Evolutionary conservation across 441 rosid genomes (phyloP).

Genomic region (Arabidopsis hybrid): DNA sequence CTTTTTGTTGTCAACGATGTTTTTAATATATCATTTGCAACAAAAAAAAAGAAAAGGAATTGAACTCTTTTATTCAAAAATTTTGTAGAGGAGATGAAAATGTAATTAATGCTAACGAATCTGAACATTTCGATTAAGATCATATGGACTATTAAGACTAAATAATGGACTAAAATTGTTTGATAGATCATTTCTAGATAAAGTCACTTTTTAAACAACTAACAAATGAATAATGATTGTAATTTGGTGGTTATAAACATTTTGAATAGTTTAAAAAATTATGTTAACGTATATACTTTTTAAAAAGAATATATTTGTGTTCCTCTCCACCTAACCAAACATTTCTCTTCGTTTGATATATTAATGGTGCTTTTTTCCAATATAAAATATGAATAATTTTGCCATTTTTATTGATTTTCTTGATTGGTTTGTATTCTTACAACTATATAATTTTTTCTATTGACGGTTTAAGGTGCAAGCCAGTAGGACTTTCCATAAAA

Average conservation of each 20-base stretch:
- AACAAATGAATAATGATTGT: not conserved
- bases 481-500: not conserved
- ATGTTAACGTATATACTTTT: not conserved
- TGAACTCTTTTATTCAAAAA: too few species aligned
- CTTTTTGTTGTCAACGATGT: too few species aligned
- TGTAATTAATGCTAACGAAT: too few species aligned
- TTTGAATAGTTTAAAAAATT: not conserved
- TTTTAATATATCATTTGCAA: too few species aligned
- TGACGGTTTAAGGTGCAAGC: not conserved
- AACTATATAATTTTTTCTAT: not conserved
- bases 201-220: not conserved
- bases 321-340: constrained; percentile 18
- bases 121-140: not conserved
- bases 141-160: too few species aligned
- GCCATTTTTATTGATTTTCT: not conserved
- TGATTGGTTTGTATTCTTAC: not conserved
- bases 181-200: not conserved
- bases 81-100: too few species aligned
- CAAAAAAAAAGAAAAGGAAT: too few species aligned
- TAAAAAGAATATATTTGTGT: not conserved
- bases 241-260: not conserved
- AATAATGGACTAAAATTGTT: not conserved
- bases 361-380: not conserved
- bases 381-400: constrained; percentile 1
- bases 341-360: not conserved